Base-by-base conservation (phyloP, 768 basidiomycete genomes). In the Panellus pusillus region DNA sequence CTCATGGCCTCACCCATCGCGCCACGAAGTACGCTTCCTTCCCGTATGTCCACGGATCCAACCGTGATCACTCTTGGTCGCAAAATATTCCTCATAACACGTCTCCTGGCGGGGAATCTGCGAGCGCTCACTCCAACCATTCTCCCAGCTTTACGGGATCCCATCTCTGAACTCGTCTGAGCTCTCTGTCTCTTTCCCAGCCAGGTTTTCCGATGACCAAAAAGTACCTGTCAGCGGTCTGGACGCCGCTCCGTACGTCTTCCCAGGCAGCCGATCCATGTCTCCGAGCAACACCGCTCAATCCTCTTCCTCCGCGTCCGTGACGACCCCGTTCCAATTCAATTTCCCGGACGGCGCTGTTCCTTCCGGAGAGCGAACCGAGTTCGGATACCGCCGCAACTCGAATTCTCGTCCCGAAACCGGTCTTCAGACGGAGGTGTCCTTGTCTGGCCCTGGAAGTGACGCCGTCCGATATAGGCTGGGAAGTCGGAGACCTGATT, bases 341-440 rank as follows among this genome's bases (percentile, higher is more conserved):
- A 71, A 79, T 3, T 88, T 86, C 64, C 73, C 81, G 36, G 84
- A 87, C 48, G 72, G 73, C 35, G 52, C 77, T 44, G 67, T 77
- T 47, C 63, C 73, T 37, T 81, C 82, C 55, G 32, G 32, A 11
- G 84, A 87, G 50, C 79, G 82, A 43, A 42, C 80, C 52, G 86
- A 87, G 44, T 86, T 82, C 67, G 83, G 83, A 69, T 87, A 81
- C 64, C 82, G 85, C 62, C 80, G 84, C 54, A 77, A 79, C 58
- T 74, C 80, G 24, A 73, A 71, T 64, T 66, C 75, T 42, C 80
- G 72, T 54, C 72, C 85, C 39, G 84, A 89, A 55, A 79, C 89
- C 44, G 83, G 84, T 9, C 77, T 90, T 32, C 87, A 89, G 52
- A 83, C 89, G 32, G 84, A 90, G 66, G 79, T 90, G 42, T 83